Evolutionary conservation across 345 rosid genomes (phyloP), one percentile per base, ranked within the genome.

Genomic region (Brassica carinata): DNA sequence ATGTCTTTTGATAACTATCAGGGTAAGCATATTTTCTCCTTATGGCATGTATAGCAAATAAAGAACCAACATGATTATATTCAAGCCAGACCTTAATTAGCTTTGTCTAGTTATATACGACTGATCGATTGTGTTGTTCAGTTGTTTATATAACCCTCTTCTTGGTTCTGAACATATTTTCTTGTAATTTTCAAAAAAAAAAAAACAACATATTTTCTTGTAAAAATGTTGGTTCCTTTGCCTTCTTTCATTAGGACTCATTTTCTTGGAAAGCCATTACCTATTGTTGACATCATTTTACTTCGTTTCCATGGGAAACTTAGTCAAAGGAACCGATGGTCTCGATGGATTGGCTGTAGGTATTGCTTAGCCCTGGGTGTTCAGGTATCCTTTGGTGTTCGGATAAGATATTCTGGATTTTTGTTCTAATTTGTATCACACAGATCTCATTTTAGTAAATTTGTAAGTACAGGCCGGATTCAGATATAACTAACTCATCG

Each of bases 341-440:
- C 92, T 89, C 74, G 98, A 93, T 76, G 97, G 99, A 31, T 83
- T 95, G 29, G 96, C 93, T 43, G 97, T 92, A 69, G 99, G 98
- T 57, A 82, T 89, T 74, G 26, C 26, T 23, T 23, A 23, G 26
- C 26, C 26, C 2, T 23, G 26, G 26, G 26, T 23, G 26, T 23
- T 23, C 26, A 23, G 26, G 26, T 23, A 23, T 23, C 26, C 26
- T 2, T 23, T 23, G 26, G 26, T 23, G 26, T 23, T 23, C 26
- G 26, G 26, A 23, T 23, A 23, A 23, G 26, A 23, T 23, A 23
- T 23, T 23, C 26, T 23, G 26, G 26, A 23, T 23, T 23, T 23
- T 23, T 23, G 26, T 23, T 23, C 26, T 23, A 23, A 23, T 23
- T 23, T 23, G 26, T 23, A 23, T 23, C 26, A 23, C 26, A 23